Conservation (phyloP, 352 stramenopile species). For the Peronospora tabacina region DNA sequence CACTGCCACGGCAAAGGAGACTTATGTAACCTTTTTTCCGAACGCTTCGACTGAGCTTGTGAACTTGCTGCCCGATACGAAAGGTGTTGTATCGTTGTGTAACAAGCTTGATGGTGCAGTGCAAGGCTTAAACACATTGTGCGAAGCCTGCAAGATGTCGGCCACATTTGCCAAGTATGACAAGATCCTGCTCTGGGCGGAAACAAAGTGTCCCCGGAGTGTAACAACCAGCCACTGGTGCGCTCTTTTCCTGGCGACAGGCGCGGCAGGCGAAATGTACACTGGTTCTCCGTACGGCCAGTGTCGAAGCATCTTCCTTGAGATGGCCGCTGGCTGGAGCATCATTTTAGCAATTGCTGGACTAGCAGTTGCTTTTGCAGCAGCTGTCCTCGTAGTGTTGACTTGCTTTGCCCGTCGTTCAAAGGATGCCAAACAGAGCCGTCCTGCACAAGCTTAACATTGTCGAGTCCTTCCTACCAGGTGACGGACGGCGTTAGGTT, state of each 20-base stretch:
- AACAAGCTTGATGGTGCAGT: slow-evolving; percentile 26
- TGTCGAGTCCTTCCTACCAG: too few relatives aligned
- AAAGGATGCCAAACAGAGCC: slow-evolving; percentile 4
- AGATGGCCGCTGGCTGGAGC: slow-evolving; percentile 59
- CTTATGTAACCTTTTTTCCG: slow-evolving; percentile 57
- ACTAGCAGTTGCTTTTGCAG: slow-evolving; percentile 38
- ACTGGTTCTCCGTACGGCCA: slow-evolving; percentile 65
- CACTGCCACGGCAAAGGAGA: slow-evolving; percentile 50
- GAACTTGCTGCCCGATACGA: slow-evolving; percentile 48
- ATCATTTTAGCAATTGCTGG: slow-evolving; percentile 46
- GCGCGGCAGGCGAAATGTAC: slow-evolving; percentile 40
- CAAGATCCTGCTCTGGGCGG: slow-evolving; percentile 58
- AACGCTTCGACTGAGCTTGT: slow-evolving; percentile 30
- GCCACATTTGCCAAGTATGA: slow-evolving; percentile 55
- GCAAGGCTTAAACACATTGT: slow-evolving; percentile 36
- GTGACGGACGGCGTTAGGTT: too few relatives aligned
- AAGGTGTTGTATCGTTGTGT: slow-evolving; percentile 54
- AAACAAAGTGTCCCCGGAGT: slow-evolving; percentile 53
- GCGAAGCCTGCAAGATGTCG: slow-evolving; percentile 48
- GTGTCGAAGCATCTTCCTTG: slow-evolving; percentile 59
- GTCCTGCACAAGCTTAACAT: background rate
- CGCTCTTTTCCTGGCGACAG: slow-evolving; percentile 41
- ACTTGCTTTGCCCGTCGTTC: slow-evolving; percentile 56
- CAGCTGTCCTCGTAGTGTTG: slow-evolving; percentile 45
- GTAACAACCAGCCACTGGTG: slow-evolving; percentile 47